These are phyloP conservation scores for Spinacia oleracea DNA, from an alignment of 179 eudicot species.

Conservation along the genomic window DNA sequence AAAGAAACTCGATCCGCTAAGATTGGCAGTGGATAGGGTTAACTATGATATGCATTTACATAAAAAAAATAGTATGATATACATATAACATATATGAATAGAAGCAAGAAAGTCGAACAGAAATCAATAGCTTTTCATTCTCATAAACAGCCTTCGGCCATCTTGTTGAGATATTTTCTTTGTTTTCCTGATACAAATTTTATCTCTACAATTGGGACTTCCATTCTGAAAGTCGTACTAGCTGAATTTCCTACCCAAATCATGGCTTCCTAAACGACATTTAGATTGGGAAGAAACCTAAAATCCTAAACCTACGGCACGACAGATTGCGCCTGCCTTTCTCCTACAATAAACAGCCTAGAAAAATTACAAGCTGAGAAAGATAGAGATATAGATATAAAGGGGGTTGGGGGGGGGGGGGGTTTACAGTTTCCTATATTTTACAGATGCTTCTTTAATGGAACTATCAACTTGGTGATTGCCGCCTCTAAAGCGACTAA, in stretches of 20 bases:
- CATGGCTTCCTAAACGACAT: conserved; percentile 20
- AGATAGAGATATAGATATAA: too few species aligned
- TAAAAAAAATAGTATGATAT: too few species aligned
- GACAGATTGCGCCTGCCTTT: conserved; percentile 29
- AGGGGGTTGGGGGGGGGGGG: not conserved
- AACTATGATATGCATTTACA: too few species aligned
- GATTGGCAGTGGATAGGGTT: too few species aligned
- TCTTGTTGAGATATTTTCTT: not conserved
- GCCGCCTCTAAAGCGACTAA: conserved; percentile 38
- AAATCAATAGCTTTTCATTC: too few species aligned
- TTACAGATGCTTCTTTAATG: conserved; percentile 41
- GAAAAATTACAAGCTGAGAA: conserved; percentile 33
- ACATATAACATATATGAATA: too few species aligned
- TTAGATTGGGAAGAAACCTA: conserved; percentile 30
- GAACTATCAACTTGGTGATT: conserved; percentile 31
- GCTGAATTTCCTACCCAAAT: conserved; percentile 20
- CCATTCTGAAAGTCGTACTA: conserved; percentile 33
- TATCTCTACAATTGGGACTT: conserved; percentile 31
- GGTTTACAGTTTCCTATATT: conserved; percentile 41
- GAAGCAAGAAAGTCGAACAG: too few species aligned
- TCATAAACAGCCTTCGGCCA: conserved; percentile 44
- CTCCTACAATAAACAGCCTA: conserved; percentile 41
- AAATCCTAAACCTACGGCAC: conserved; percentile 28
- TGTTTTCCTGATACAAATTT: conserved; percentile 14
- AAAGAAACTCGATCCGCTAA: too few species aligned